Percentiles rank a stretch among this genome's conserved stretches.
Evolutionary conservation across 805 yeast species (phyloP).

Genomic region (Millerozyma acaciae): DNA sequence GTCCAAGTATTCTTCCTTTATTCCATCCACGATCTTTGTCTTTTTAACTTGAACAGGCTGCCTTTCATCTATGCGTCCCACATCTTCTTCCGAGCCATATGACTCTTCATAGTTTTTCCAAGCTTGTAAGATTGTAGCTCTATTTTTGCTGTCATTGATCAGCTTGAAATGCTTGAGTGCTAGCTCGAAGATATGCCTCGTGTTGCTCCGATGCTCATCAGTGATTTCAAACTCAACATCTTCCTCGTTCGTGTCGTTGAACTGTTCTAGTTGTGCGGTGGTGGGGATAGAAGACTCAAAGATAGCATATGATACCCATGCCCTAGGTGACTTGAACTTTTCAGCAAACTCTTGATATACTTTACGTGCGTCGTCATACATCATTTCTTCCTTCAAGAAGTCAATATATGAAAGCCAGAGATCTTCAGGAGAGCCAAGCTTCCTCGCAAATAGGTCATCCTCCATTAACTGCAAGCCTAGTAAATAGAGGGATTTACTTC

Average conservation of each 20-base stretch:
- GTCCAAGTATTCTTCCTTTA: slow-evolving; percentile 53
- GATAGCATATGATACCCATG: slow-evolving; percentile 65
- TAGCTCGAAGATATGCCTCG: slow-evolving; percentile 54
- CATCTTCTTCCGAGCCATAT: slow-evolving; percentile 50
- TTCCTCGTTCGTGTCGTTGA: slow-evolving; percentile 42
- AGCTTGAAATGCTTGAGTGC: slow-evolving; percentile 47
- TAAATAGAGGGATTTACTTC: slow-evolving; percentile 62
- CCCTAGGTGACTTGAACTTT: slow-evolving; percentile 16
- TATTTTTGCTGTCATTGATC: slow-evolving; percentile 32
- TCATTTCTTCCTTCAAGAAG: slow-evolving; percentile 56
- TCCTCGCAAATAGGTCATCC: slow-evolving; percentile 26
- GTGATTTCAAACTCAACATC: slow-evolving; percentile 52
- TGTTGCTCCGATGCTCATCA: slow-evolving; percentile 45
- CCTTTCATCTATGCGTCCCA: slow-evolving; percentile 36
- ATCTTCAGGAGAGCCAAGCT: slow-evolving; percentile 16
- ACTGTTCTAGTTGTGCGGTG: slow-evolving; percentile 42
- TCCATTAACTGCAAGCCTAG: slow-evolving; percentile 39
- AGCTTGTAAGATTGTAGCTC: slow-evolving; percentile 56
- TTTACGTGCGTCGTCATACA: slow-evolving; percentile 52
- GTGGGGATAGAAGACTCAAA: slow-evolving; percentile 69
- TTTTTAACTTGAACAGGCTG: slow-evolving; percentile 53
- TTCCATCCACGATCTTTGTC: slow-evolving; percentile 40
- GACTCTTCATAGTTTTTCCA: slow-evolving; percentile 59
- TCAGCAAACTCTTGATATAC: slow-evolving; percentile 42
- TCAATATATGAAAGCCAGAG: slow-evolving; percentile 42